These are phyloP conservation scores for Mycothermus thermophilus DNA, from an alignment of 495 filamentous ascomycete genomes.

Conservation along the genomic window DNA sequence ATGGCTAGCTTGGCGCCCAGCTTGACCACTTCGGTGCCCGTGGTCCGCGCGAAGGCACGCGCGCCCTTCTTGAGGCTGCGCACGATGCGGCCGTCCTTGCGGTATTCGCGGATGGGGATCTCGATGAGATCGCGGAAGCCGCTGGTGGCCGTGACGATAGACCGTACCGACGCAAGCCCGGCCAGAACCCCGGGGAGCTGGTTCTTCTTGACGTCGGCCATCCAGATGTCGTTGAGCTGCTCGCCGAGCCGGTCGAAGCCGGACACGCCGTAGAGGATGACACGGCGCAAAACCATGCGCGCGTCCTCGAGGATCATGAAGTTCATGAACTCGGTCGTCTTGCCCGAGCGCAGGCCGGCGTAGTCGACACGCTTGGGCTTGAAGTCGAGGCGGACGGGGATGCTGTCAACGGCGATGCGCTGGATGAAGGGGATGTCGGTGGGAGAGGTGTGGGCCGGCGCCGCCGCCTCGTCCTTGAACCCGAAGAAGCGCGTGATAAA, in stretches of 20 bases:
- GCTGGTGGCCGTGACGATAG: slow-evolving; percentile 76
- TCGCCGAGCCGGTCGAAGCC: slow-evolving; percentile 81
- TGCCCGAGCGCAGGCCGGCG: slow-evolving; percentile 85
- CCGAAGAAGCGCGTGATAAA: slow-evolving; percentile 97
- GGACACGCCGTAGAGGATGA: slow-evolving; percentile 80
- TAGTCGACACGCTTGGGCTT: slow-evolving; percentile 97
- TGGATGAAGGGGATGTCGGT: slow-evolving; percentile 81
- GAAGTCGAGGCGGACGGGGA: slow-evolving; percentile 81
- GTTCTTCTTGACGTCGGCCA: slow-evolving; percentile 78
- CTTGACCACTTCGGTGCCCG: slow-evolving; percentile 78
- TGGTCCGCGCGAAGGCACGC: slow-evolving; percentile 77
- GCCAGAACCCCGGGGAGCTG: slow-evolving; percentile 83
- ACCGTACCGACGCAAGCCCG: slow-evolving; percentile 78
- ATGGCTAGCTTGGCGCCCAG: slow-evolving; percentile 90
- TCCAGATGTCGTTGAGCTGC: slow-evolving; percentile 92
- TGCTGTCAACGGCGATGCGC: slow-evolving; percentile 68
- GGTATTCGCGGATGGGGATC: slow-evolving; percentile 82
- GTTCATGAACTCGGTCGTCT: slow-evolving; percentile 98
- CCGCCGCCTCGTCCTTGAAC: slow-evolving; percentile 70
- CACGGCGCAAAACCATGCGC: slow-evolving; percentile 73
- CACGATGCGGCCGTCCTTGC: slow-evolving; percentile 84
- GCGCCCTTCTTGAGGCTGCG: slow-evolving; percentile 86
- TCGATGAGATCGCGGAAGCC: slow-evolving; percentile 77
- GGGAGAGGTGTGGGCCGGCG: slow-evolving; percentile 35
- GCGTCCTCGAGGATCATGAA: slow-evolving; percentile 85